These are phyloP conservation scores for Melastoma candidum DNA, from an alignment of 441 rosid species.

Conservation along the genomic window DNA sequence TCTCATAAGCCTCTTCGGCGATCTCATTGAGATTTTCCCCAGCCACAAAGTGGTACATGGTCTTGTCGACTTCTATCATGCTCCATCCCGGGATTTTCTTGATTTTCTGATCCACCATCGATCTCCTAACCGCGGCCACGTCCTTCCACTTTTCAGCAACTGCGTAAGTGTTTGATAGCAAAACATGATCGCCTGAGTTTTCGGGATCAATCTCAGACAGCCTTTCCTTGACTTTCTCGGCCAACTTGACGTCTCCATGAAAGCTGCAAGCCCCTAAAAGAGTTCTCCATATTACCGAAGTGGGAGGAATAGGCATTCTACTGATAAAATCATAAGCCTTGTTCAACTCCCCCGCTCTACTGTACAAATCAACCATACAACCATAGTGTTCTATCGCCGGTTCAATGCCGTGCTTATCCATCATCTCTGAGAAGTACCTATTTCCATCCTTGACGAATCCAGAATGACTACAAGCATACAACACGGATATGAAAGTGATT, in stretches of 20 bases:
- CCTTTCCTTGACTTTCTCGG: slow-evolving; percentile 28
- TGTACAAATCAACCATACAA: too few relatives aligned
- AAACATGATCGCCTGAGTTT: slow-evolving; percentile 15
- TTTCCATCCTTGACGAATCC: too few relatives aligned
- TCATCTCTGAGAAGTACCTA: too few relatives aligned
- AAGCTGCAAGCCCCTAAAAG: slow-evolving; percentile 79
- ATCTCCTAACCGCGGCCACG: slow-evolving; percentile 26
- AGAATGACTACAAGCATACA: too few relatives aligned
- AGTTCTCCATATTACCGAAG: slow-evolving; percentile 65
- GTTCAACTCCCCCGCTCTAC: slow-evolving; percentile 15
- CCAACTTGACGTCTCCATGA: slow-evolving; percentile 37
- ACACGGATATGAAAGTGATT: slow-evolving; percentile 35
- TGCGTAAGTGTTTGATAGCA: too few relatives aligned
- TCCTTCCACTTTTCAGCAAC: too few relatives aligned
- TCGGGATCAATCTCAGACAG: slow-evolving; percentile 52
- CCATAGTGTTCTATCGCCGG: too few relatives aligned
- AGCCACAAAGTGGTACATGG: too few relatives aligned
- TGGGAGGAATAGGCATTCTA: slow-evolving; percentile 55
- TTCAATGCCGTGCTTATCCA: too few relatives aligned
- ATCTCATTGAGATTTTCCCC: too few relatives aligned
- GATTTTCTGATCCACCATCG: slow-evolving; percentile 44
- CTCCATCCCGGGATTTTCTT: slow-evolving; percentile 80
- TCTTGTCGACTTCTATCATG: slow-evolving; percentile 60
- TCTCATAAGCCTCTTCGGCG: slow-evolving; percentile 48
- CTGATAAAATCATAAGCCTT: slow-evolving; percentile 51